Evolutionary conservation across 495 filamentous ascomycete genomes (phyloP).

Genomic region (Aspergillus mulundensis): DNA sequence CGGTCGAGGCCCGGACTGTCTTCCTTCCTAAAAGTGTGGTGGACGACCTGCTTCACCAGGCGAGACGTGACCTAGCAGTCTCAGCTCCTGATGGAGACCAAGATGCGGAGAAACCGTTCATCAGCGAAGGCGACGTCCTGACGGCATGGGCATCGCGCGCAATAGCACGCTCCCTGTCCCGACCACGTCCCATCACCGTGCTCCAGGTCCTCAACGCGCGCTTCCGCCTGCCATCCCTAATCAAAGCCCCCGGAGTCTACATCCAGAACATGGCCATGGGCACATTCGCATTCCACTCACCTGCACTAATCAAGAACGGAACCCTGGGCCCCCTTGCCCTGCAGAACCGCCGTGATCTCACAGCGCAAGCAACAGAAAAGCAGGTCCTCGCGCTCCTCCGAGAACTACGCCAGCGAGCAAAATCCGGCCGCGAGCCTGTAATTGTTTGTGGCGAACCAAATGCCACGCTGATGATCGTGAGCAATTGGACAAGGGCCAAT

Average conservation of each 20-base stretch:
- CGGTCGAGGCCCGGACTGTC: too few relatives aligned
- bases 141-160: not conserved
- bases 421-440: not conserved
- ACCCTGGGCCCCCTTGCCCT: not conserved
- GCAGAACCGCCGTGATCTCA: not conserved
- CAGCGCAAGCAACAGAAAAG: not conserved
- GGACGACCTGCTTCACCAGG: not conserved
- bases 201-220: not conserved
- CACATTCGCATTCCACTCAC: not conserved
- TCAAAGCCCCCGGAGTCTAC: not conserved
- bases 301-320: too few relatives aligned
- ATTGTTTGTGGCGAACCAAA: not conserved
- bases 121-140: slow-evolving; percentile 1
- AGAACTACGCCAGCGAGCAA: not conserved
- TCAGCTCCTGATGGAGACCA: too few relatives aligned
- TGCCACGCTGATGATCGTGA: not conserved
- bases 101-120: not conserved
- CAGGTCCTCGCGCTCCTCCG: not conserved
- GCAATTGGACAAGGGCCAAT: not conserved
- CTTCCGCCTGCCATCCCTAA: not conserved
- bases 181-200: not conserved
- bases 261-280: not conserved
- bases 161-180: too few relatives aligned
- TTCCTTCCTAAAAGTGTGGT: not conserved
- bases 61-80: not conserved